Evolutionary conservation across 1,284 basidiomycete genomes (phyloP), one percentile per base, ranked within the genome.

Genomic region (Pseudozyma thailandica): DNA sequence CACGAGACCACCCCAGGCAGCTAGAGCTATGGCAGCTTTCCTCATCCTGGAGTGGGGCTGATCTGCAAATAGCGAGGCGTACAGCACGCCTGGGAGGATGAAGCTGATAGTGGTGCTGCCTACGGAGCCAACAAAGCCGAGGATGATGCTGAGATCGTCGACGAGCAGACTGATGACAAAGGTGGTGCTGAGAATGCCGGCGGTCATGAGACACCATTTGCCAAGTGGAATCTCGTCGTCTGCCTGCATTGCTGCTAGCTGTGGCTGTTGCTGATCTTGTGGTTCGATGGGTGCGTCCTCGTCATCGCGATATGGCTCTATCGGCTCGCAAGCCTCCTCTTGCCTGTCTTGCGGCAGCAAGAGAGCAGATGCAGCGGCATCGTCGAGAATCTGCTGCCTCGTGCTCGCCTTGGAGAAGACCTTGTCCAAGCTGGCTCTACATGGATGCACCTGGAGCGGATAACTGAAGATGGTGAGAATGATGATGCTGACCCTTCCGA

Each of bases 71-170:
- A 55, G 55, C n/a, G 57, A 72, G 38, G 52, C 43, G 53, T 74
- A 81, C 16, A 76, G 56, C 6, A 79, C 53, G 3, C 94, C 93
- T 0, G 96, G 95, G 5, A 98, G 51, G 52, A 98, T 98, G 84
- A 98, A 98, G 9, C 92, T 94, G 73, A 99, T 94, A 31, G 86
- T 97, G 15, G 95, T 98, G 18, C 92, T 94, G 16, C 96, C 96
- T 0, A 95, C 96, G 10, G 93, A 91, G 7, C 96, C 96, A 25
- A 99, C 96, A 81, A 98, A 96, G 5, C 94, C 92, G 28, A 82
- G 75, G 47, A 82, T 74, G 38, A 82, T 54, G n/a, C 75, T 78
- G 16, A 82, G 71, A 50, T 82, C 80, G 35, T 80, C 76, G 27
- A 82, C 74, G n/a, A 76, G 51, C 30, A 82, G 41, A 23, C 64